These are phyloP conservation scores for Arabidopsis arenosa DNA, from an alignment of 345 rosid species.

Conservation along the genomic window DNA sequence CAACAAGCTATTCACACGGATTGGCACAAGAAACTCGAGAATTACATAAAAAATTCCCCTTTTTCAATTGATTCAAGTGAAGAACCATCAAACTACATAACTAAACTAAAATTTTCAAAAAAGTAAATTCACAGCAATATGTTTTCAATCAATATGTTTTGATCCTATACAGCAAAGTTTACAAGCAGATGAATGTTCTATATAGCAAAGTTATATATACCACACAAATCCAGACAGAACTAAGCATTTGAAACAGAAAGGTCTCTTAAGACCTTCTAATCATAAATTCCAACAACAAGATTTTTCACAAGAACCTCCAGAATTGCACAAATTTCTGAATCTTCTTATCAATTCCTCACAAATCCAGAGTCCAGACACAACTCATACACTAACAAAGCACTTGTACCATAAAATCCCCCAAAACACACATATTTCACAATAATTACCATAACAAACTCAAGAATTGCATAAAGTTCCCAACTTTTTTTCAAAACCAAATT, in stretches of 20 bases:
- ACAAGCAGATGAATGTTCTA: background rate
- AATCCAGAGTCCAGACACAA: background rate
- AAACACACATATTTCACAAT: background rate
- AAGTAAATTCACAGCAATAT: too few relatives aligned
- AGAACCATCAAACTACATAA: too few relatives aligned
- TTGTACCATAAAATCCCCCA: background rate
- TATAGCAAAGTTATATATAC: background rate
- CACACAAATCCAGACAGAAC: background rate
- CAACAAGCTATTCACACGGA: background rate
- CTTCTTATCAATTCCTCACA: background rate
- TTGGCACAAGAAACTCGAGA: background rate
- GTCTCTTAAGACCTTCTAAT: too few relatives aligned
- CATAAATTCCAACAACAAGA: too few relatives aligned
- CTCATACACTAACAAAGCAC: background rate
- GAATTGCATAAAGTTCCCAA: background rate
- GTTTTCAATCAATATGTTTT: too few relatives aligned
- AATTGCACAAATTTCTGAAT: background rate
- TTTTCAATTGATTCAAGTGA: too few relatives aligned
- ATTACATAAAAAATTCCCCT: background rate
- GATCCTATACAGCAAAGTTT: background rate
- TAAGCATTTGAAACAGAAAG: background rate
- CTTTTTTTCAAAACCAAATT: background rate
- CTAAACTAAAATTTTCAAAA: too few relatives aligned
- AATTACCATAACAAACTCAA: background rate
- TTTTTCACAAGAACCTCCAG: background rate